Evolutionary conservation across 129 eudicot genomes (phyloP).

Genomic region (Scalesia atractyloides): DNA sequence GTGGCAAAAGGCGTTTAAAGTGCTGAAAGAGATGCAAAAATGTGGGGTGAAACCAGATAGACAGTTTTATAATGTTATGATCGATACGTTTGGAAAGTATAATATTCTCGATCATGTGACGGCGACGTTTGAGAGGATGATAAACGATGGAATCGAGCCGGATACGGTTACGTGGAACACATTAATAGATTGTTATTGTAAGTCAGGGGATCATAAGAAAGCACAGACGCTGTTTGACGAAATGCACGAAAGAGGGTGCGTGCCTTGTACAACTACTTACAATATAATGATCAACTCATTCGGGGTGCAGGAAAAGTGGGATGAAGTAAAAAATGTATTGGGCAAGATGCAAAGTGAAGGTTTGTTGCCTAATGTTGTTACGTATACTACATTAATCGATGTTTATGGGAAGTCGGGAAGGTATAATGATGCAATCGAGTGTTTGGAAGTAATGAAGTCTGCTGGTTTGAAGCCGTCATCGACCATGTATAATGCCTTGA

Average conservation of each 20-base stretch:
- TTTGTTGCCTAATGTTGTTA: constrained; percentile 77
- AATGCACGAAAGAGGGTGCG: constrained; percentile 73
- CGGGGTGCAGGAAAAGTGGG: constrained; percentile 88
- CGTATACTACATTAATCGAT: constrained; percentile 83
- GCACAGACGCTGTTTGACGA: constrained; percentile 73
- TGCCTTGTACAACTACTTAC: constrained; percentile 78
- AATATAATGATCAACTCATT: constrained; percentile 85
- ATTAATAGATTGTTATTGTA: constrained; percentile 81
- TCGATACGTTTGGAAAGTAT: constrained; percentile 90
- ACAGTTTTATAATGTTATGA: constrained; percentile 85
- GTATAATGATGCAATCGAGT: constrained; percentile 85
- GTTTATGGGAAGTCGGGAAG: constrained; percentile 89
- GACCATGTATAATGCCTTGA: constrained; percentile 93
- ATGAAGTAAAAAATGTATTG: constrained; percentile 58
- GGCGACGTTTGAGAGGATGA: constrained; percentile 77
- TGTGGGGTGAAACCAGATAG: constrained; percentile 82
- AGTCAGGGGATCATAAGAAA: constrained; percentile 67
- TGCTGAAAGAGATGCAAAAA: constrained; percentile 80
- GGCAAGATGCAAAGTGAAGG: constrained; percentile 94
- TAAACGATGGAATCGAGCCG: constrained; percentile 76
- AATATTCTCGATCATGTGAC: constrained; percentile 85
- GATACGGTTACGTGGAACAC: constrained; percentile 93
- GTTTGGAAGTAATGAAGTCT: constrained; percentile 88
- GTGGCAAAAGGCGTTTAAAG: constrained; percentile 91
- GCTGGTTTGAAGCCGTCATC: constrained; percentile 86